These are phyloP conservation scores for Podospora comata DNA, from an alignment of 495 filamentous ascomycete species.

Conservation along the genomic window DNA sequence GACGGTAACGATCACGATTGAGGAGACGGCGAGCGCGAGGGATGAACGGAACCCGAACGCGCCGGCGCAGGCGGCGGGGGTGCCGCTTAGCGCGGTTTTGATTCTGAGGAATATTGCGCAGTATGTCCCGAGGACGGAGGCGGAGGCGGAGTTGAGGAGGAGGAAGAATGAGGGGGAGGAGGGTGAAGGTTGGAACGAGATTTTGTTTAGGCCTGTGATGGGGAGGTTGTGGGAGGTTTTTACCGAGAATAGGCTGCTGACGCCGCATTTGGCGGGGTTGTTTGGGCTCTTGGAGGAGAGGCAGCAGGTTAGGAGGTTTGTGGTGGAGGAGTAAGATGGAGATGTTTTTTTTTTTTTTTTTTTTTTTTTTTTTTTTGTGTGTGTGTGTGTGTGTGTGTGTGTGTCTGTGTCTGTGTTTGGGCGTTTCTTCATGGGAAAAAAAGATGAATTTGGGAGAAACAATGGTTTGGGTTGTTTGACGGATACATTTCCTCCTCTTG, in stretches of 20 bases:
- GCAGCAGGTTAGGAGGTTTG: background rate
- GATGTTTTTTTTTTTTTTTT: too few relatives aligned
- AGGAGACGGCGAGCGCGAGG: constrained; percentile 61
- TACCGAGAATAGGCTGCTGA: constrained; percentile 51
- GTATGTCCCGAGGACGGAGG: constrained; percentile 60
- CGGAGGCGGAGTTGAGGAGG: constrained; percentile 53
- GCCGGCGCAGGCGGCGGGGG: constrained; percentile 67
- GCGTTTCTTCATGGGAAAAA: too few relatives aligned
- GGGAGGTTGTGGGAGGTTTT: constrained; percentile 51
- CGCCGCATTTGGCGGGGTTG: constrained; percentile 29
- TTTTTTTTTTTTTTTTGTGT: too few relatives aligned
- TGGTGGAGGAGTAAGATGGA: background rate
- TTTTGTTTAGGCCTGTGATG: constrained; percentile 50
- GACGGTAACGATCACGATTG: constrained; percentile 49
- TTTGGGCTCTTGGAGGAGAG: constrained; percentile 28
- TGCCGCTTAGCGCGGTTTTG: constrained; percentile 78
- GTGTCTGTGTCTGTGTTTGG: too few relatives aligned
- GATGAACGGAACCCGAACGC: constrained; percentile 65
- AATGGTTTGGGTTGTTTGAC: too few relatives aligned
- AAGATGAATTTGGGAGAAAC: too few relatives aligned
- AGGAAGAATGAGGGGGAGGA: constrained; percentile 31
- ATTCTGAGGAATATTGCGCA: constrained; percentile 87
- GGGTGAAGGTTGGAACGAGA: constrained; percentile 43
- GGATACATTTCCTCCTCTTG: too few relatives aligned
- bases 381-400: too few relatives aligned